These are phyloP conservation scores for Nepenthes alata DNA, from an alignment of 179 eudicot genomes.

Conservation along the genomic window DNA sequence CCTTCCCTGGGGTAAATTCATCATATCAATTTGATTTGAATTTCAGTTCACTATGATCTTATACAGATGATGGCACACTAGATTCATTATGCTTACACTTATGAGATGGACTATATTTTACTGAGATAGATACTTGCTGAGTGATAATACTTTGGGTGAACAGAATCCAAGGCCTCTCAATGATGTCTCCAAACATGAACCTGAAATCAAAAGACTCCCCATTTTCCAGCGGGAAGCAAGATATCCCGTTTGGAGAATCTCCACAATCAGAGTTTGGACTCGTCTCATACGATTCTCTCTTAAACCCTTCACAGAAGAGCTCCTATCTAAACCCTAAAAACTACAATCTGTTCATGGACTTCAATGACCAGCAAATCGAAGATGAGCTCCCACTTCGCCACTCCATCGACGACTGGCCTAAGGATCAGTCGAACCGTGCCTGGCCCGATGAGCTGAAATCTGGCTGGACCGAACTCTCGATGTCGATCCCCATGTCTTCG, in stretches of 20 bases:
- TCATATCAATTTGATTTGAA: background rate
- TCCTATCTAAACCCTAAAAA: constrained; percentile 24
- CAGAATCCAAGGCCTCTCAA: constrained; percentile 17
- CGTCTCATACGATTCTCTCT: constrained; percentile 56
- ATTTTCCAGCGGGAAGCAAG: constrained; percentile 28
- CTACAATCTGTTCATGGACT: constrained; percentile 26
- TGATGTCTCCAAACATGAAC: constrained; percentile 22
- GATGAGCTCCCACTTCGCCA: constrained; percentile 30
- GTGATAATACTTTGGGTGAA: background rate
- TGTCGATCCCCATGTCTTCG: constrained; percentile 49
- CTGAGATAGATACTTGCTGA: no score
- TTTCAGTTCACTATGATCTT: background rate
- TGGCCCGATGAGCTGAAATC: constrained; percentile 39
- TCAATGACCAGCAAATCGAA: constrained; percentile 27
- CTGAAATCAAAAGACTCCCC: constrained; percentile 13
- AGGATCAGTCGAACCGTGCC: constrained; percentile 20
- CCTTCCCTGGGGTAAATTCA: no score
- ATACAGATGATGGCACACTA: no score
- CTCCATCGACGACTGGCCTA: constrained; percentile 6
- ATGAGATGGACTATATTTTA: no score
- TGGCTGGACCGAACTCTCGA: constrained; percentile 80
- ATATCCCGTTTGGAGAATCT: constrained; percentile 19
- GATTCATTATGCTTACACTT: no score
- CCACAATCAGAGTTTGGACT: constrained; percentile 40
- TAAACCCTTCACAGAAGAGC: constrained; percentile 54